Evolutionary conservation across 257 asterid species (phyloP), one percentile per base, ranked within the genome.

Genomic region (Nicotiana noctiflora): DNA sequence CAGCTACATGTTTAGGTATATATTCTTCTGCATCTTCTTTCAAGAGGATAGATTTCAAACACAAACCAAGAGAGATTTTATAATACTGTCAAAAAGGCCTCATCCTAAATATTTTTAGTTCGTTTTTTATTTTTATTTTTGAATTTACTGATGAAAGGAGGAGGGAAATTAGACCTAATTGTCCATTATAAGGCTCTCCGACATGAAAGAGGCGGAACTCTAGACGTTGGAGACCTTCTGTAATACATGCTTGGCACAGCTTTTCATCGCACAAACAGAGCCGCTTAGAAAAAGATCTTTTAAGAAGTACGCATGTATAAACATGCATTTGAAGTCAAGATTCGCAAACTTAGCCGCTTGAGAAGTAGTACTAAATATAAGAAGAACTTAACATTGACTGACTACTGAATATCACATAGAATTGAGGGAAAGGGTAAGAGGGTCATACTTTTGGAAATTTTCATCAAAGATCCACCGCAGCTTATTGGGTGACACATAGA

Each of bases 381-480:
- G 40, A 70, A 70, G 49, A 70, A 44, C 37, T 46, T 13, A 8
- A 18, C 61, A 8, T 8, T 23, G 15, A 49, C 25, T 14, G 61
- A 49, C 61, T 49, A 74, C 61, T 3, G 40, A 46, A 46, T 13
- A 57, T 72, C 78, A 46, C 61, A 49, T 49, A 74, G 61, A 74
- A 74, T n/a, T 12, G 62, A 9, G 72, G 23, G 74, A 68, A 70
- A 77, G 75, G 70, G 70, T 12, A 21, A 27, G 56, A 67, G 44
- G 59, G 19, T 17, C 77, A 72, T 92, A 93, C 99, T 87, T 95
- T 82, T 81, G 89, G 77, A 85, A 84, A 82, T 82, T 86, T 62
- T 93, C 92, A 80, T 95, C 98, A 19, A 93, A 89, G 76, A 90
- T 87, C 91, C 89, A 88, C 83, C 99, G 94, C 84, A 93, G 76